A percentile compares a stretch with the other conserved stretches of the same genome.
These are phyloP conservation scores for Fusarium camptoceras DNA, from an alignment of 2,329 filamentous ascomycete genomes.

Conservation along the genomic window DNA sequence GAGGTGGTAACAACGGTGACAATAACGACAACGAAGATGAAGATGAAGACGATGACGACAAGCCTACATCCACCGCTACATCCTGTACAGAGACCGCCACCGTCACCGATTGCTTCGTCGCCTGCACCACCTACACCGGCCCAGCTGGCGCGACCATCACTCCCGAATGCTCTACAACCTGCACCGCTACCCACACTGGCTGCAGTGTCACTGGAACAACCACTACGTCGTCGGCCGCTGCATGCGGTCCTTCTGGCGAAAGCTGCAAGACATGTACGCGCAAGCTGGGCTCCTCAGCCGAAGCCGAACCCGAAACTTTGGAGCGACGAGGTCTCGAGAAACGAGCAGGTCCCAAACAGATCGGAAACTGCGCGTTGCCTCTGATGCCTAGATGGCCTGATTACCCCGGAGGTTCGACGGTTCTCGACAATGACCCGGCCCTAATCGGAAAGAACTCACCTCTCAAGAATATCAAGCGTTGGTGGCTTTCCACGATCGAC, in stretches of 20 bases:
- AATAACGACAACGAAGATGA: neutral
- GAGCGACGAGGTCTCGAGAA: neutral
- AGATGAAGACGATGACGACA: slow-evolving; percentile 1
- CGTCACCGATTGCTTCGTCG: slow-evolving; percentile 32
- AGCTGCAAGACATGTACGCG: neutral
- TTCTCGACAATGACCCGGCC: neutral
- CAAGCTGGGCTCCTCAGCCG: neutral
- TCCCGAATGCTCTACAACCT: slow-evolving; percentile 16
- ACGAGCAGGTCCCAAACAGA: neutral
- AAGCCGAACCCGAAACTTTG: neutral
- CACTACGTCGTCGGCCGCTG: slow-evolving; percentile 7
- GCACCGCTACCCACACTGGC: slow-evolving; percentile 24
- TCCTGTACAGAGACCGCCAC: slow-evolving; percentile 23
- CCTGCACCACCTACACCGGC: slow-evolving; percentile 28
- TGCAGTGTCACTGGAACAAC: slow-evolving; percentile 18
- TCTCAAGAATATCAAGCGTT: neutral
- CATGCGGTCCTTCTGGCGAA: neutral
- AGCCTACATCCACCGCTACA: neutral
- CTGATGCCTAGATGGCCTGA: neutral
- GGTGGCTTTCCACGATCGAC: neutral
- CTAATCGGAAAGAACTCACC: neutral
- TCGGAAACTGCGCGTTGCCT: neutral
- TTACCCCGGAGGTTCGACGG: neutral
- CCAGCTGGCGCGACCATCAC: neutral
- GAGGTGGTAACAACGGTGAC: neutral